These are phyloP conservation scores for Yamadazyma sp. DNA, from an alignment of 1,139 yeast genomes.

Conservation along the genomic window DNA sequence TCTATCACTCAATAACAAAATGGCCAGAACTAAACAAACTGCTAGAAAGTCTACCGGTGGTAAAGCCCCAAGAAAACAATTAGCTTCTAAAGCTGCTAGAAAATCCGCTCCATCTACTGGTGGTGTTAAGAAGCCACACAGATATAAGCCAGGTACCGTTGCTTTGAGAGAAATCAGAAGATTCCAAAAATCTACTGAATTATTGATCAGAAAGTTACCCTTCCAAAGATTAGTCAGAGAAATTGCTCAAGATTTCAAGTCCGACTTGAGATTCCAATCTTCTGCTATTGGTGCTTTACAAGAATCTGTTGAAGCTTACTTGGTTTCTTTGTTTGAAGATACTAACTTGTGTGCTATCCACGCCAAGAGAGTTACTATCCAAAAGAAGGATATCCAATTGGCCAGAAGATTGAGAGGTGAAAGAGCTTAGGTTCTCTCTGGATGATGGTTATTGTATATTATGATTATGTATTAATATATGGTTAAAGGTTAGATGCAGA, in stretches of 20 bases:
- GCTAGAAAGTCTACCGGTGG: slow-evolving; percentile 99
- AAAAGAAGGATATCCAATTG: slow-evolving; percentile 98
- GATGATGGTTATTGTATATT: slow-evolving; percentile 16
- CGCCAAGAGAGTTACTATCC: slow-evolving; percentile 99
- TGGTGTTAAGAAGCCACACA: slow-evolving; percentile 99
- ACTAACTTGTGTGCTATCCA: slow-evolving; percentile 98
- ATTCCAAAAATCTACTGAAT: slow-evolving; percentile 97
- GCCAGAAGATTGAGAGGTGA: slow-evolving; percentile 99
- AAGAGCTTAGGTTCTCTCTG: slow-evolving; percentile 53
- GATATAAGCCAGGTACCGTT: slow-evolving; percentile 99
- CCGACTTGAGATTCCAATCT: slow-evolving; percentile 97
- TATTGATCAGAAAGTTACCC: slow-evolving; percentile 95
- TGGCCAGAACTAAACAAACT: slow-evolving; percentile 99
- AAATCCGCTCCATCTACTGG: slow-evolving; percentile 97
- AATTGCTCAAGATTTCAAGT: slow-evolving; percentile 97
- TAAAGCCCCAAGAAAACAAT: slow-evolving; percentile 99
- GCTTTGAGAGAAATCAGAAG: slow-evolving; percentile 99
- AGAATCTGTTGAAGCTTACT: slow-evolving; percentile 98
- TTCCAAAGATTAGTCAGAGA: slow-evolving; percentile 99
- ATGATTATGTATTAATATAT: slow-evolving; percentile 19
- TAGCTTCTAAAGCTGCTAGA: slow-evolving; percentile 99
- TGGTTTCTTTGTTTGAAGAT: slow-evolving; percentile 87
- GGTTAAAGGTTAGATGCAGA: slow-evolving; percentile 7
- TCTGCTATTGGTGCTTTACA: slow-evolving; percentile 98
- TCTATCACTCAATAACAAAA: slow-evolving; percentile 28